Conservation (phyloP, 345 rosid genomes). For the Erodium maritimum region DNA sequence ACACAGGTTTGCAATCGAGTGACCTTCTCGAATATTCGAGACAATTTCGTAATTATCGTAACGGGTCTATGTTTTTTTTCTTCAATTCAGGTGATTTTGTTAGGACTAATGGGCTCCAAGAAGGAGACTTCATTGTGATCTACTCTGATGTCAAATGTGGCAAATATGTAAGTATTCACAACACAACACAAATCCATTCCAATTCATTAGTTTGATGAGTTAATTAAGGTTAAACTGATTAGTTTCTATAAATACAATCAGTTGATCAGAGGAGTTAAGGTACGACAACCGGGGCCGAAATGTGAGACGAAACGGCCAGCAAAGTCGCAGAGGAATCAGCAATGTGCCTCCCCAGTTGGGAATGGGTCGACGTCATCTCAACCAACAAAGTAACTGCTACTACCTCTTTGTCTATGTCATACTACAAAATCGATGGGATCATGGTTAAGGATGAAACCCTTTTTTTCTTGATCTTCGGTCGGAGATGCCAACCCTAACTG, state of each 20-base stretch:
- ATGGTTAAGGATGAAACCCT: no score
- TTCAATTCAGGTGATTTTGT: conserved; percentile 76
- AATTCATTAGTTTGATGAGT: no score
- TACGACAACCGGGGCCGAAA: conserved; percentile 66
- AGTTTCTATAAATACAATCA: conserved; percentile 11
- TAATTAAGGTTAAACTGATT: no score
- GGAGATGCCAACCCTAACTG: no score
- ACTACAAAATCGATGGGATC: no score
- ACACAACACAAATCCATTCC: background rate
- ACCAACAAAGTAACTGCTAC: conserved; percentile 11
- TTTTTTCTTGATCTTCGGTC: no score
- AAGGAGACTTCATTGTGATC: conserved; percentile 97
- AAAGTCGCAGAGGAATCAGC: conserved; percentile 52
- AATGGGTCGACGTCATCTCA: conserved; percentile 10
- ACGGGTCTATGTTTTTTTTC: background rate
- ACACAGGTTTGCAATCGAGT: conserved; percentile 74
- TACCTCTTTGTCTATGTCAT: no score
- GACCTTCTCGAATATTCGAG: background rate
- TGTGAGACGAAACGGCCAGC: conserved; percentile 52
- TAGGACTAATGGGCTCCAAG: conserved; percentile 86
- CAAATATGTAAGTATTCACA: conserved; percentile 75
- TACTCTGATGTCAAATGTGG: conserved; percentile 90
- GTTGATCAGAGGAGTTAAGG: conserved; percentile 97
- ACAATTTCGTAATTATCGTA: background rate
- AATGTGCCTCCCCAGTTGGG: conserved; percentile 26